Percentiles rank a stretch among this genome's conserved stretches.
Evolutionary conservation across 768 basidiomycete species (phyloP).

Genomic region (Phanerodontia chrysosporium): DNA sequence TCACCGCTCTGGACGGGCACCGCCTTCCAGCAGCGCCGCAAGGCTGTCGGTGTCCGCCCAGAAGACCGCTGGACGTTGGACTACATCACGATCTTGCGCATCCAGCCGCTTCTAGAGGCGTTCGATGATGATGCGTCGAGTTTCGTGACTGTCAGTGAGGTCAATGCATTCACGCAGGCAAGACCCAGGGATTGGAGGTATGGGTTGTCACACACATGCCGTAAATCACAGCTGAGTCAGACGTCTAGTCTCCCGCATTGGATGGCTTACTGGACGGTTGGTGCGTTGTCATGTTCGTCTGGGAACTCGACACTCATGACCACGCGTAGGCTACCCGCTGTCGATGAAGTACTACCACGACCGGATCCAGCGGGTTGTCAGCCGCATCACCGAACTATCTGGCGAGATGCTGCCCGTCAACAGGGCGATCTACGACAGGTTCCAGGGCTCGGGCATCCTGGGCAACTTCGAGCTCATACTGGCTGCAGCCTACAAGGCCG

Average conservation of each 20-base stretch:
- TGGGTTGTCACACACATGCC: neutral
- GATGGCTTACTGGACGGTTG: constrained; percentile 20
- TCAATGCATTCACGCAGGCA: constrained; percentile 19
- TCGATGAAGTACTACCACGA: constrained; percentile 15
- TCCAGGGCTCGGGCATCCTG: neutral
- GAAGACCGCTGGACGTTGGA: constrained; percentile 23
- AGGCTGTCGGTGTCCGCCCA: neutral
- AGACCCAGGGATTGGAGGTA: constrained; percentile 20
- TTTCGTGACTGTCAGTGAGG: constrained; percentile 20
- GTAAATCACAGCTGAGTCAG: neutral
- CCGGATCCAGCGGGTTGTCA: constrained; percentile 12
- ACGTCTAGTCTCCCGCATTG: constrained; percentile 10
- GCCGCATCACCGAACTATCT: constrained; percentile 4
- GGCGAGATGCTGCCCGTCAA: neutral
- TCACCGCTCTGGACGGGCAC: neutral
- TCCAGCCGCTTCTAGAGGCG: constrained; percentile 19
- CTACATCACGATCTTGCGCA: constrained; percentile 16
- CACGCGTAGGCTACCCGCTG: constrained; percentile 14
- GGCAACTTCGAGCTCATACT: constrained; percentile 10
- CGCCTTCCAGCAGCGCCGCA: neutral
- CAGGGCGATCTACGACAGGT: neutral
- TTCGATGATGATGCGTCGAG: constrained; percentile 20
- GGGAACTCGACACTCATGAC: neutral
- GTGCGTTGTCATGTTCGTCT: constrained; percentile 7
- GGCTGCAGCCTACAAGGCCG: constrained; percentile 8